Conservation (phyloP, 2,329 filamentous ascomycete genomes). For the Tolypocladium nubicola region DNA sequence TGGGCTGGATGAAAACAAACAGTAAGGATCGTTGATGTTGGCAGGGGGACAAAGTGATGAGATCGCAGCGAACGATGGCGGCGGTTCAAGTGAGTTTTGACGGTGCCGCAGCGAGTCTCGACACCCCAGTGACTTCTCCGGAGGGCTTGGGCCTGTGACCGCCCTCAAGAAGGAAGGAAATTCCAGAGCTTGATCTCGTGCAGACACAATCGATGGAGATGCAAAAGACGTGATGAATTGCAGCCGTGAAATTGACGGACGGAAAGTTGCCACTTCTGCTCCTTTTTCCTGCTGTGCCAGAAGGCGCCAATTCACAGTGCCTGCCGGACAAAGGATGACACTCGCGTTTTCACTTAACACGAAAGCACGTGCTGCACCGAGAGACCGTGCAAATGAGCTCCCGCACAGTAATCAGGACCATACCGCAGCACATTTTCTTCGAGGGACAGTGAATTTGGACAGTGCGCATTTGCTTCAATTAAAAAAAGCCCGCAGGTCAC, state of each 20-base stretch:
- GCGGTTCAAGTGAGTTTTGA: background rate
- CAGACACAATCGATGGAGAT: background rate
- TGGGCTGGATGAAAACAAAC: background rate
- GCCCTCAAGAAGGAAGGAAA: background rate
- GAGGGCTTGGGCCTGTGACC: background rate
- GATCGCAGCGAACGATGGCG: background rate
- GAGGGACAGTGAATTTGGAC: constrained; percentile 1
- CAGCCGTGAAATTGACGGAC: constrained; percentile 1
- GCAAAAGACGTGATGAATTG: background rate
- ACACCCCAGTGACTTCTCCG: background rate
- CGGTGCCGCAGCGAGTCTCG: background rate
- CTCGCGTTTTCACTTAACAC: constrained; percentile 19
- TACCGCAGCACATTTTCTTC: no score
- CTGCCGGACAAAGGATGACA: constrained; percentile 7
- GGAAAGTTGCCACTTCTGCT: constrained; percentile 15
- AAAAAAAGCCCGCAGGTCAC: constrained; percentile 11
- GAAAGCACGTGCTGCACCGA: constrained; percentile 18
- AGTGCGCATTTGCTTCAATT: constrained; percentile 8
- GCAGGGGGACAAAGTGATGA: background rate
- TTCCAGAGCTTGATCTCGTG: background rate
- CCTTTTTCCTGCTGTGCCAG: constrained; percentile 4
- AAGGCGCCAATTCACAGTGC: constrained; percentile 19
- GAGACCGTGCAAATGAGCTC: constrained; percentile 3
- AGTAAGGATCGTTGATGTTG: background rate
- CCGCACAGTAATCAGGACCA: background rate